A percentile compares a stretch with the other conserved stretches of the same genome.
These are phyloP conservation scores for Suillus ampliporus DNA, from an alignment of 768 basidiomycete species.

Conservation along the genomic window DNA sequence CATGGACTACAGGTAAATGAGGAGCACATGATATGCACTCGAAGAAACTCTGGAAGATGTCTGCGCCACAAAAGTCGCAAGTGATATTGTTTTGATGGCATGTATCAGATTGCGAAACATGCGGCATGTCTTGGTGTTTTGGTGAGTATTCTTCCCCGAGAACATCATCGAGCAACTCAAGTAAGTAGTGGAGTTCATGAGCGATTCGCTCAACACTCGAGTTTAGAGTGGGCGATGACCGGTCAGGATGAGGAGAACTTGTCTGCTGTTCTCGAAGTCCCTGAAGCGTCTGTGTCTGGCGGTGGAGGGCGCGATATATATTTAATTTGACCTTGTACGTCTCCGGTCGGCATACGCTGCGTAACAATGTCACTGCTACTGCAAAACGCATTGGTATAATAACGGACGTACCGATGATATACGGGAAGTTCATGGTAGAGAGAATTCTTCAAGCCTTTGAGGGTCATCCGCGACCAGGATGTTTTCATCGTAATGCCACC, in stretches of 20 bases:
- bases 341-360: slow-evolving; percentile 81
- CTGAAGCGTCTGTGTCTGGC: slow-evolving; percentile 31
- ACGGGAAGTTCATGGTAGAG: slow-evolving; percentile 78
- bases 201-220: slow-evolving; percentile 7
- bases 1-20: slow-evolving; percentile 15
- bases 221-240: neutral
- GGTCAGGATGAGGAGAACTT: neutral
- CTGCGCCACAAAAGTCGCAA: slow-evolving; percentile 84
- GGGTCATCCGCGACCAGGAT: slow-evolving; percentile 87
- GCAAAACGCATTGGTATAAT: neutral
- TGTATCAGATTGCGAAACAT: slow-evolving; percentile 32
- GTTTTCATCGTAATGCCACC: slow-evolving; percentile 85
- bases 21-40: slow-evolving; percentile 61
- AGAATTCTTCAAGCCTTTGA: slow-evolving; percentile 61
- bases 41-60: slow-evolving; percentile 84
- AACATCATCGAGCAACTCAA: slow-evolving; percentile 53
- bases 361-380: slow-evolving; percentile 3
- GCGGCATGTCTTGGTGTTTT: slow-evolving; percentile 31
- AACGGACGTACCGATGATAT: slow-evolving; percentile 65
- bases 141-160: slow-evolving; percentile 51
- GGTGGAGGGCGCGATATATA: slow-evolving; percentile 58
- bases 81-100: slow-evolving; percentile 38
- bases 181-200: slow-evolving; percentile 41
- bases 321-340: slow-evolving; percentile 76
- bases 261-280: slow-evolving; percentile 11